Conservation (phyloP, 768 basidiomycete genomes). For the Naganishia friedmannii region DNA sequence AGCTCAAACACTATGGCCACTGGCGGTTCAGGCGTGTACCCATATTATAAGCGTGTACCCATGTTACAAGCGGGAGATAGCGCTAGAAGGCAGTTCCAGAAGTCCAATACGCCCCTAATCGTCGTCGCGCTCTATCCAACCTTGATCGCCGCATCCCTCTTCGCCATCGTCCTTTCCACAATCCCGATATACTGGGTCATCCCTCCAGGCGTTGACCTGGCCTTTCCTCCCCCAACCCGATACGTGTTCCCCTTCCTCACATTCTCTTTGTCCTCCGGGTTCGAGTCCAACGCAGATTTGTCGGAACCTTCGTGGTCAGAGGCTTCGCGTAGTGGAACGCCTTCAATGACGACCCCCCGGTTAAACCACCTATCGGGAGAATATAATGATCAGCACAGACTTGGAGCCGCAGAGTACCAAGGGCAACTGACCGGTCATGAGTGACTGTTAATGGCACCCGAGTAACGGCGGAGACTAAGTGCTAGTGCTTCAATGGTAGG, state of each 20-base stretch:
- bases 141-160: conserved; percentile 2
- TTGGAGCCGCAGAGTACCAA: background rate
- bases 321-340: conserved; percentile 36
- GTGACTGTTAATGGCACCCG: conserved; percentile 64
- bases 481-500: conserved; percentile 63
- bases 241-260: conserved; percentile 38
- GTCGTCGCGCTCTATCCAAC: background rate
- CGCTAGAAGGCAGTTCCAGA: too few species aligned
- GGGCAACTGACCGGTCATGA: conserved; percentile 58
- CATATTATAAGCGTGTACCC: too few species aligned
- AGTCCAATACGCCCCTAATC: too few species aligned
- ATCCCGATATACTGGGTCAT: conserved; percentile 49
- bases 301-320: conserved; percentile 39
- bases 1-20: too few species aligned
- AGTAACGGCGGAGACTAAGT: conserved; percentile 57
- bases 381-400: background rate
- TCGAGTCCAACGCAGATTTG: background rate
- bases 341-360: conserved; percentile 42
- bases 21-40: too few species aligned
- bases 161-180: conserved; percentile 43
- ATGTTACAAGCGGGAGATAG: too few species aligned
- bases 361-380: conserved; percentile 39
- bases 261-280: conserved; percentile 7
- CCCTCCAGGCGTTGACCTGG: conserved; percentile 43
- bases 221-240: conserved; percentile 41